Percentiles rank a stretch among this genome's conserved stretches.
Evolutionary conservation across 2,329 filamentous ascomycete species (phyloP).

Genomic region (Botrytis hyacinthi): DNA sequence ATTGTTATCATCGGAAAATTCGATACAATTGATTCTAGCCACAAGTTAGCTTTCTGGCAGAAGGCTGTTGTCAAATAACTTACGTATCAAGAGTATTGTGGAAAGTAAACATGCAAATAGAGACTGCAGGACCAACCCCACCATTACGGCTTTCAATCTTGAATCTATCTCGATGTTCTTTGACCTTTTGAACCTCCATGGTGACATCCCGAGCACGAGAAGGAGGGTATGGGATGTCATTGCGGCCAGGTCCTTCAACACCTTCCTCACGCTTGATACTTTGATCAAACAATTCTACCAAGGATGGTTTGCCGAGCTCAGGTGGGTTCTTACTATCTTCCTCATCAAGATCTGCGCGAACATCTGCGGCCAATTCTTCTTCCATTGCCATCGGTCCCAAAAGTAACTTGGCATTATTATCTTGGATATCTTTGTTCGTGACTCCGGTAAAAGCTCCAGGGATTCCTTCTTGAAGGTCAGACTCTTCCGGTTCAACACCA

Average conservation of each 20-base stretch:
- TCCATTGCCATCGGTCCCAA: slow-evolving; percentile 86
- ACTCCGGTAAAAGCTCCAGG: slow-evolving; percentile 60
- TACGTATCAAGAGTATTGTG: slow-evolving; percentile 93
- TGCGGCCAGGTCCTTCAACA: slow-evolving; percentile 74
- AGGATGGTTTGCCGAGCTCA: slow-evolving; percentile 63
- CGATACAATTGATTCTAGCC: slow-evolving; percentile 78
- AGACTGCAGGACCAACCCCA: slow-evolving; percentile 78
- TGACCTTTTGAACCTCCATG: slow-evolving; percentile 90
- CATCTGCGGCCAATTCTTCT: slow-evolving; percentile 74
- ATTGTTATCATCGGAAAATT: slow-evolving; percentile 88
- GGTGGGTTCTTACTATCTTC: slow-evolving; percentile 79
- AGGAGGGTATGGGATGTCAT: slow-evolving; percentile 81
- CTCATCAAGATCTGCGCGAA: slow-evolving; percentile 82
- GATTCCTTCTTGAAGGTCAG: slow-evolving; percentile 61
- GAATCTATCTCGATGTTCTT: slow-evolving; percentile 89
- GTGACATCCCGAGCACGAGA: slow-evolving; percentile 86
- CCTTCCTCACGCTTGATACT: slow-evolving; percentile 88
- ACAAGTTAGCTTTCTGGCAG: slow-evolving; percentile 25
- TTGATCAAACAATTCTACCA: slow-evolving; percentile 85
- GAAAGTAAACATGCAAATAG: slow-evolving; percentile 96
- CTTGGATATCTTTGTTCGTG: slow-evolving; percentile 58
- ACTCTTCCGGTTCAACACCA: slow-evolving; percentile 58
- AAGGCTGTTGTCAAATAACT: slow-evolving; percentile 38
- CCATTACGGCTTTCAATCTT: slow-evolving; percentile 81
- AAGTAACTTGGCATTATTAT: slow-evolving; percentile 59